Evolutionary conservation across 108 stramenopile genomes (phyloP), one percentile per base, ranked within the genome.

Genomic region (Discostella pseudostelligera): DNA sequence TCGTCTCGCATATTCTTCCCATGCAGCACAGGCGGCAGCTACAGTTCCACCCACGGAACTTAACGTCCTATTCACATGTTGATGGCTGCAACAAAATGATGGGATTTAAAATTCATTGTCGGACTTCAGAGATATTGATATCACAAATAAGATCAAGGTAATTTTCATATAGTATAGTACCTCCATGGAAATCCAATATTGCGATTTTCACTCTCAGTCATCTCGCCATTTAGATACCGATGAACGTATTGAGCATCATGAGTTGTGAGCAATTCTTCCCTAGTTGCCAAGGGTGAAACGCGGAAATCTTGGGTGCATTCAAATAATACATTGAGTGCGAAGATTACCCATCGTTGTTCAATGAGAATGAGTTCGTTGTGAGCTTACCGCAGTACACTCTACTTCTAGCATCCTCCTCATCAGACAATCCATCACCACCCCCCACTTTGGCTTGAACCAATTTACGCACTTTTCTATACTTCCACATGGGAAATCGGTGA

Each of bases 171-270:
- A n/a, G n/a, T n/a, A n/a, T n/a, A n/a, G n/a, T n/a, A 56, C 55
- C 55, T 92, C 95, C 95, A 96, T 5, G 95, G 95, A 67, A 97
- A 97, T 13, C 96, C 96, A 26, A 94, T 89, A 49, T 90, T 91
- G 16, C 96, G 82, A 61, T 85, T 83, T 73, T 97, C 96, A 9
- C 16, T 10, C 35, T 76, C 81, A 2, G 92, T 96, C 71, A 87
- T 72, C 10, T 90, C 46, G 9, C 95, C 95, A n/a, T 14, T 42
- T 20, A 94, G 50, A 50, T 84, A 93, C 11, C 92, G 76, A 28
- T 85, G 47, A n/a, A 96, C 81, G 59, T 97, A 97, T 4, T 66
- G 57, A 4, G 70, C 62, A 46, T 78, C 57, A 68, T 97, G 96
- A 4, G 96, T 96, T 16, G 91, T 93, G 9, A 45, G 48, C 1